Base-by-base conservation (phyloP, 331 rosid genomes). In the Rhamnella rubrinervis region DNA sequence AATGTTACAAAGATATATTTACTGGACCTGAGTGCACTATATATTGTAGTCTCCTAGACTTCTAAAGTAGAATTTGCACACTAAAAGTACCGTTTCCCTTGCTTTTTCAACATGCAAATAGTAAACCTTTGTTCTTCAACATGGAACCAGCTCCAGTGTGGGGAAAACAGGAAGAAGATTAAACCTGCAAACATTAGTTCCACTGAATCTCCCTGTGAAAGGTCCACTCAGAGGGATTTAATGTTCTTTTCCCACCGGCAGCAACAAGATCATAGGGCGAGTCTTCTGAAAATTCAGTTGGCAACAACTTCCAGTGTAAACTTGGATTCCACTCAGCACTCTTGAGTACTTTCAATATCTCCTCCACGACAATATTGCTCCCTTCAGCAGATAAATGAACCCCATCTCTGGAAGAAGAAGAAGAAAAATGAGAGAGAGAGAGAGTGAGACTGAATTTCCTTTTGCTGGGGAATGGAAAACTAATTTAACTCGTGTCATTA, bases 371-470 rank as follows among this genome's bases (percentile, higher is more conserved):
- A 57, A 89, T 65, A 61, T 91, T 91, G 95, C 95, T 95, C 71
- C 97, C 99, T 75, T 87, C 95, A 5, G 87, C 84, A 3, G 99
- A 85, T 55, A 95, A 87, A 89, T 95, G 99, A 74, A 95, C 37
- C 49, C 97, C 99, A 59, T 91, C 97, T 62, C 97, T 95, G 84
- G 26, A 21, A 26, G 69, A 46, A 59, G 25, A 10, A 21, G 10
- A 3, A 55, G 20, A 16, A 65, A 49, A 17, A 7, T 21, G 65
- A 68, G 20, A 0, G 28, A 19, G 1, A 49, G 55, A 31, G 35
- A 67, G 17, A 13, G 37, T 7, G 11, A 65, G 28, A 28, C 15
- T 31, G 4, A 65, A 28, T 28, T 55, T 55, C 64, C 53, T 39
- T 2, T 5, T 19, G 19, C 62, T 2, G n/a, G 55, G 18, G 39